phyloP scores from a whole-genome alignment of 306 rosid genomes.

The Prosopis cineraria region DNA sequence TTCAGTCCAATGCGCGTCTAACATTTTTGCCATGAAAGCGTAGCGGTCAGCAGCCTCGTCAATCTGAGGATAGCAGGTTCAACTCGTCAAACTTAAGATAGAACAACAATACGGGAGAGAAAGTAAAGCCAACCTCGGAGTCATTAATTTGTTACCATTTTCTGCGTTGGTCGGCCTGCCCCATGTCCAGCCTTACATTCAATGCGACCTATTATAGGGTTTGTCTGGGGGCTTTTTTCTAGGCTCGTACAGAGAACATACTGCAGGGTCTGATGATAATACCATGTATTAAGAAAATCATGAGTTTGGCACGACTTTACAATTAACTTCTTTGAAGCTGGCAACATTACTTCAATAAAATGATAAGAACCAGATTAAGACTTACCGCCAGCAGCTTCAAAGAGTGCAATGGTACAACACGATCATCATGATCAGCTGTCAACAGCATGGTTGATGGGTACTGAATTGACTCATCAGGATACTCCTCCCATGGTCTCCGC shows the following conservation, averaged over 20 bases:
- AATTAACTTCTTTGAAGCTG: background rate
- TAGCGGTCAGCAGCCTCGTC: slow-evolving; percentile 56
- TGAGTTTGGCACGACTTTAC: background rate
- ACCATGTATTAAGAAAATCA: background rate
- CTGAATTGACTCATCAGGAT: slow-evolving; percentile 51
- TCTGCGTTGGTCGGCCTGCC: slow-evolving; percentile 90
- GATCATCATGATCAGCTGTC: slow-evolving; percentile 99
- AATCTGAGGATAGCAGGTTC: slow-evolving; percentile 36
- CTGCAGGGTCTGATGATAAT: slow-evolving; percentile 65
- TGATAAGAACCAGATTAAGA: slow-evolving; percentile 36
- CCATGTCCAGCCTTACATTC: slow-evolving; percentile 89
- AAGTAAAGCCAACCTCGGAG: background rate
- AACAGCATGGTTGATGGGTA: slow-evolving; percentile 90
- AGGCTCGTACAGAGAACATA: slow-evolving; percentile 66
- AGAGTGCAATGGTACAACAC: slow-evolving; percentile 91
- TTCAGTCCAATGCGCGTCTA: slow-evolving; percentile 46
- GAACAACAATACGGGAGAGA: background rate
- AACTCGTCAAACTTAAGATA: background rate
- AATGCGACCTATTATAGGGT: slow-evolving; percentile 89
- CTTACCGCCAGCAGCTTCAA: slow-evolving; percentile 82
- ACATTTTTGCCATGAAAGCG: slow-evolving; percentile 49
- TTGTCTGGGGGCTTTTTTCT: slow-evolving; percentile 81
- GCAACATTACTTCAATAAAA: slow-evolving; percentile 11
- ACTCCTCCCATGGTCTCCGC: slow-evolving; percentile 83
- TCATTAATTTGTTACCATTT: slow-evolving; percentile 51